Evolutionary conservation across 441 rosid species (phyloP).

Genomic region (Melastoma candidum): DNA sequence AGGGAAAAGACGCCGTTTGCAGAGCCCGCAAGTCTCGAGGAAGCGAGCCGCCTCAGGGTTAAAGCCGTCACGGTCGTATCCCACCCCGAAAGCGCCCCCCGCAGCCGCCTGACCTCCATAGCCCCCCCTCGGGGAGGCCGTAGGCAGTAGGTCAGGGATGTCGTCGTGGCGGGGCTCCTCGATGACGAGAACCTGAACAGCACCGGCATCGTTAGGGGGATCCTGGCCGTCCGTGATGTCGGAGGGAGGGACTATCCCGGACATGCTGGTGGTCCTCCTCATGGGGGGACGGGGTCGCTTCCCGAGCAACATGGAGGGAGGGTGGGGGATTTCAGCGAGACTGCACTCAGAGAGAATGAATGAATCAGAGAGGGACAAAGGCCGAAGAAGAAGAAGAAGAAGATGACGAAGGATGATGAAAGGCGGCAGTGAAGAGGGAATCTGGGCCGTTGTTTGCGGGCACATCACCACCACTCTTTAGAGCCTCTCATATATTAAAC

Average conservation of each 20-base stretch:
- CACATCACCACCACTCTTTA: no score
- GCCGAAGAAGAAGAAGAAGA: no score
- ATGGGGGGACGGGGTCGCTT: constrained; percentile 60
- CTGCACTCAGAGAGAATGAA: no score
- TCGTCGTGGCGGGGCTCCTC: constrained; percentile 1
- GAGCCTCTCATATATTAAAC: no score
- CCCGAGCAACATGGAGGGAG: constrained; percentile 40
- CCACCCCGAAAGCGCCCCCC: neutral
- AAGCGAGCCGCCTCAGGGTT: constrained; percentile 28
- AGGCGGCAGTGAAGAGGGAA: no score
- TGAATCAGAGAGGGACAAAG: no score
- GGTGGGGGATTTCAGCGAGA: no score
- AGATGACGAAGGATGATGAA: no score
- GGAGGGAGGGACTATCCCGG: constrained; percentile 37
- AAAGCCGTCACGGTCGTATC: neutral
- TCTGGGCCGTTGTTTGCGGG: no score
- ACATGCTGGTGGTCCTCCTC: constrained; percentile 70
- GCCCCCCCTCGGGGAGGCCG: neutral
- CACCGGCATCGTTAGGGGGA: neutral
- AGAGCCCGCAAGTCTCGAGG: constrained; percentile 59
- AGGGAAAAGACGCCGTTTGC: constrained; percentile 46
- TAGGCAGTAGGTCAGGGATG: neutral
- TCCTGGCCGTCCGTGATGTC: constrained; percentile 20
- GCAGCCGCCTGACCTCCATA: constrained; percentile 35
- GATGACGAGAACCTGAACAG: neutral